Percentiles rank a stretch among this genome's conserved stretches.
Conservation (phyloP, 257 asterid species). For the Pogostemon cablin region DNA sequence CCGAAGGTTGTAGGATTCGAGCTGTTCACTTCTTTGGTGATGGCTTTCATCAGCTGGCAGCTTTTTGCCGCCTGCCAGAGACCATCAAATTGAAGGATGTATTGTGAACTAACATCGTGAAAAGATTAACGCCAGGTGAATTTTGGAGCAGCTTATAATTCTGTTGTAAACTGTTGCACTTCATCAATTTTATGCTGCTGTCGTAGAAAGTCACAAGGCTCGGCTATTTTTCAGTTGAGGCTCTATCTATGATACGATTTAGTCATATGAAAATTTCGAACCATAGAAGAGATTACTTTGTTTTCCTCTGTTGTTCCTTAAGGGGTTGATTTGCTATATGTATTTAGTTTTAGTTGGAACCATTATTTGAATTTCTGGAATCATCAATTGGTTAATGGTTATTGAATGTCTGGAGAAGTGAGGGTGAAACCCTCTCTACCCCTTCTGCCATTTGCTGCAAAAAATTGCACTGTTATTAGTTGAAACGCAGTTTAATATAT, state of each 20-base stretch:
- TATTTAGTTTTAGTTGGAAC: neutral
- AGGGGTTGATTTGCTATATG: neutral
- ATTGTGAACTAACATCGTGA: neutral
- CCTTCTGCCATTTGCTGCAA: too few species aligned
- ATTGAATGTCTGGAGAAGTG: too few species aligned
- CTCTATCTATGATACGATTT: neutral
- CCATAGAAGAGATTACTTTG: neutral
- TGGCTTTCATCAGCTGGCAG: slow-evolving; percentile 98
- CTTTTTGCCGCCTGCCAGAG: slow-evolving; percentile 84
- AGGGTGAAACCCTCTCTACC: too few species aligned
- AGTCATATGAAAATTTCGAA: slow-evolving; percentile 6
- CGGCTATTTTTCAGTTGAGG: neutral
- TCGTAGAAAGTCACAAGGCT: slow-evolving; percentile 28
- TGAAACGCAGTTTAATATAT: too few species aligned
- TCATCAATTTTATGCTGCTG: slow-evolving; percentile 27
- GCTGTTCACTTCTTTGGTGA: slow-evolving; percentile 71
- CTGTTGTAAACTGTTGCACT: neutral
- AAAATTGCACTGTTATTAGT: too few species aligned
- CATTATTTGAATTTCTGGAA: neutral
- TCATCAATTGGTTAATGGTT: too few species aligned
- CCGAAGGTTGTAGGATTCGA: slow-evolving; percentile 88
- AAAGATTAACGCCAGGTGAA: neutral
- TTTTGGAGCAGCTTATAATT: neutral
- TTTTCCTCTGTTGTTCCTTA: neutral
- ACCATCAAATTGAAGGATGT: slow-evolving; percentile 55